phyloP scores from a whole-genome alignment of 2,329 filamentous ascomycete species.

The Hypomyces rosellus region DNA sequence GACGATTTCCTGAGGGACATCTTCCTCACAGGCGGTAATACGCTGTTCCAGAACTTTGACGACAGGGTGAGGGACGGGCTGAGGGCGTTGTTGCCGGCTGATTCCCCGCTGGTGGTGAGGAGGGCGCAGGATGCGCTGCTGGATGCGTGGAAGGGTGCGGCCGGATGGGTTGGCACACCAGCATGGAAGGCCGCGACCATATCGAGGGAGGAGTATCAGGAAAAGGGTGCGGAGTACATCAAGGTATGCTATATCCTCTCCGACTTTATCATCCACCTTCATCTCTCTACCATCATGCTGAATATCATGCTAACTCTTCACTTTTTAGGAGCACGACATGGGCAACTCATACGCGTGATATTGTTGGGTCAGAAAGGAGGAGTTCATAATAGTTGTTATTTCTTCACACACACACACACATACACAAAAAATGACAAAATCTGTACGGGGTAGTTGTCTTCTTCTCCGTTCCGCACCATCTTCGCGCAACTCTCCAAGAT shows the following conservation, averaged over 20 bases:
- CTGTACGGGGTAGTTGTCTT: no score
- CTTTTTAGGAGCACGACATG: constrained; percentile 55
- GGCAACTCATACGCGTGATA: constrained; percentile 52
- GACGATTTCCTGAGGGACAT: constrained; percentile 75
- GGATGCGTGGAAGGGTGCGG: constrained; percentile 92
- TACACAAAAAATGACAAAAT: no score
- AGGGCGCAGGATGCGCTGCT: constrained; percentile 69
- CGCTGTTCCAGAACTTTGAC: constrained; percentile 80
- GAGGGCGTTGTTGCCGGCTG: constrained; percentile 63
- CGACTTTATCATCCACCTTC: constrained; percentile 1
- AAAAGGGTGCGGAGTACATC: constrained; percentile 91
- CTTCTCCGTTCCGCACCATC: no score
- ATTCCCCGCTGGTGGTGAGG: constrained; percentile 61
- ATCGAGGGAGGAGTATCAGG: constrained; percentile 74
- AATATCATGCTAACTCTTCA: constrained; percentile 1
- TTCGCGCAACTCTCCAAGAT: no score
- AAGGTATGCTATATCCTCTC: constrained; percentile 51
- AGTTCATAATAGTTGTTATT: no score
- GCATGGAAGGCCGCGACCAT: constrained; percentile 61
- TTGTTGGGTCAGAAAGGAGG: no score
- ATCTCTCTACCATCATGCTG: not conserved
- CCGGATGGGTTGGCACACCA: constrained; percentile 65
- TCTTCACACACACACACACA: no score
- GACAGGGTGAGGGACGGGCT: constrained; percentile 71
- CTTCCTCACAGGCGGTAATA: constrained; percentile 92